Conservation (phyloP, 371 early-diverging fungal species). For the Mycotypha africana region DNA sequence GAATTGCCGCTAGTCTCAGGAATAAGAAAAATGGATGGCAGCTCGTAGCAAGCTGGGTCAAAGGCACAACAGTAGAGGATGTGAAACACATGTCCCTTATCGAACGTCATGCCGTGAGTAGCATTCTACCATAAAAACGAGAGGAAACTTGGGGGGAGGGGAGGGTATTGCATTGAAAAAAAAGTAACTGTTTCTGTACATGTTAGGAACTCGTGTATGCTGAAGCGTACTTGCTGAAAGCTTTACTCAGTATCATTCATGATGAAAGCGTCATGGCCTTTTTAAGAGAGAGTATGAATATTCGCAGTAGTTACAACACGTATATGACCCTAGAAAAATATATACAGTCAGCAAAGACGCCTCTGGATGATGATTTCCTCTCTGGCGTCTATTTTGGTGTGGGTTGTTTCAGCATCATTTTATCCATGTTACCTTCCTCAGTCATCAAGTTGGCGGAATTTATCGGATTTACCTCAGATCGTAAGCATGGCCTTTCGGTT, state of each 20-base stretch:
- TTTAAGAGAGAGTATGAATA: constrained; percentile 68
- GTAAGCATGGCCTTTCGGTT: constrained; percentile 56
- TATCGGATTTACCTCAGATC: constrained; percentile 69
- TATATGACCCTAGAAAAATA: constrained; percentile 56
- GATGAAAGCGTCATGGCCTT: constrained; percentile 70
- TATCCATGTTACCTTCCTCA: constrained; percentile 44
- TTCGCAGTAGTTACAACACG: constrained; percentile 58
- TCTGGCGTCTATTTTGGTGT: constrained; percentile 68
- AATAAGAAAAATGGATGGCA: constrained; percentile 41
- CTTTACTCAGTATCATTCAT: constrained; percentile 59
- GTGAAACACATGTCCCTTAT: constrained; percentile 55
- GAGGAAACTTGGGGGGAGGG: no score
- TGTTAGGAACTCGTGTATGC: constrained; percentile 64
- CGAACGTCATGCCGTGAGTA: constrained; percentile 63
- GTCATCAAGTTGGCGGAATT: constrained; percentile 56
- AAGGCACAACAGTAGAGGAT: constrained; percentile 30
- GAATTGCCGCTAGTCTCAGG: constrained; percentile 42
- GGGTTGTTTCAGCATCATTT: constrained; percentile 51
- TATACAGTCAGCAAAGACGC: constrained; percentile 30
- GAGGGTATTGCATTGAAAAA: no score
- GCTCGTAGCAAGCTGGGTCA: constrained; percentile 31
- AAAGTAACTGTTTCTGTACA: no score
- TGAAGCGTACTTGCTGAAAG: constrained; percentile 64
- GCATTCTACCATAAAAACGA: background rate
- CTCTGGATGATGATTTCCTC: constrained; percentile 65